Evolutionary conservation across 1,284 basidiomycete species (phyloP).

Genomic region (Porodaedalea pini): DNA sequence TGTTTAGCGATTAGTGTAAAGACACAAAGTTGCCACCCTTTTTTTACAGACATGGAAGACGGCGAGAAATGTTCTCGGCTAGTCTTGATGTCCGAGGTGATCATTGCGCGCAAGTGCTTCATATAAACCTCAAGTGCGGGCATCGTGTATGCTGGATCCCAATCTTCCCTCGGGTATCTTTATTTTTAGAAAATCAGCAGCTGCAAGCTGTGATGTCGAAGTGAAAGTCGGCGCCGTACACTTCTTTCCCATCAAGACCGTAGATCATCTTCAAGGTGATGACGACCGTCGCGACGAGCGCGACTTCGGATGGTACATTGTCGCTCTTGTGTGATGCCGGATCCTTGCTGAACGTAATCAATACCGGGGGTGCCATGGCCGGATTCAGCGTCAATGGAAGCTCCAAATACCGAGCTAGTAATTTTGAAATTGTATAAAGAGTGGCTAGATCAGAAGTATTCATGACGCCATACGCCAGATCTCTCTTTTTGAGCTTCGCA

Average conservation of each 20-base stretch:
- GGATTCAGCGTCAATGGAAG: constrained; percentile 60
- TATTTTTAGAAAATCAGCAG: constrained; percentile 16
- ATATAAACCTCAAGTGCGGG: constrained; percentile 55
- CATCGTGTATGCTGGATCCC: constrained; percentile 64
- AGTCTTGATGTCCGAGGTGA: constrained; percentile 31
- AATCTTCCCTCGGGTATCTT: constrained; percentile 45
- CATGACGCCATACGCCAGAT: neutral
- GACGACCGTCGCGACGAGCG: constrained; percentile 60
- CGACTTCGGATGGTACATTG: constrained; percentile 72
- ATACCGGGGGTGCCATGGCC: constrained; percentile 45
- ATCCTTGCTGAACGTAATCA: constrained; percentile 37
- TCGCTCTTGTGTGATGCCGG: constrained; percentile 49
- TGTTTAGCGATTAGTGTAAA: constrained; percentile 3
- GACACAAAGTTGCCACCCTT: neutral
- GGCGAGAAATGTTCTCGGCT: constrained; percentile 10
- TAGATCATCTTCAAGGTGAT: constrained; percentile 81
- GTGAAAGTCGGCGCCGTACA: constrained; percentile 11
- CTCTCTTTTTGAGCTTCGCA: neutral
- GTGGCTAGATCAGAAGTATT: constrained; percentile 40
- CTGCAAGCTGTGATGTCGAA: constrained; percentile 2
- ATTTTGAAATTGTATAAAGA: constrained; percentile 61
- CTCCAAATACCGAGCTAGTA: constrained; percentile 51
- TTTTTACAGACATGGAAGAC: constrained; percentile 1
- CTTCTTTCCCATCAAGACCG: constrained; percentile 63
- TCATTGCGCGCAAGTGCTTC: constrained; percentile 39